Evolutionary conservation across 148 eudicot genomes (phyloP).

Genomic region (Drosera capensis): DNA sequence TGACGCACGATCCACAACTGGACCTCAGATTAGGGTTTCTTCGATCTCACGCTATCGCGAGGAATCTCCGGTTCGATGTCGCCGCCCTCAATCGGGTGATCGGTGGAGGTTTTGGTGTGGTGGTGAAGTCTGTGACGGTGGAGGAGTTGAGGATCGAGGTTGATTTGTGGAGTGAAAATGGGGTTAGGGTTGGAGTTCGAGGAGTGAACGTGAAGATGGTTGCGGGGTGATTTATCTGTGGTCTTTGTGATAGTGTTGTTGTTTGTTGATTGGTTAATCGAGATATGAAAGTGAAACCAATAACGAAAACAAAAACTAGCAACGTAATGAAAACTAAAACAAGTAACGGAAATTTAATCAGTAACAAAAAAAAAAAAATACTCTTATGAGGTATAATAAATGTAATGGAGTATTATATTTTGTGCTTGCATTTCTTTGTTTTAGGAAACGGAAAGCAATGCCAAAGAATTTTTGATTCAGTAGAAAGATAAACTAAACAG

Average conservation of each 20-base stretch:
- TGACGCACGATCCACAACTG: slow-evolving; percentile 36
- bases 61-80: slow-evolving; percentile 31
- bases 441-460: no score
- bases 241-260: neutral
- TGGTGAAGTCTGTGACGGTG: slow-evolving; percentile 29
- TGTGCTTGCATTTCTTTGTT: no score
- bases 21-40: slow-evolving; percentile 59
- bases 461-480: no score
- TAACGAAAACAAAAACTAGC: no score
- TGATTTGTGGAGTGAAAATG: slow-evolving; percentile 41
- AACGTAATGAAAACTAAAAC: no score
- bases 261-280: neutral
- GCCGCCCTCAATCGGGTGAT: slow-evolving; percentile 24
- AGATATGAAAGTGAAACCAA: neutral
- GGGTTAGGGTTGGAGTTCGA: slow-evolving; percentile 34
- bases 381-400: no score
- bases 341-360: no score
- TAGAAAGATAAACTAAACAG: no score
- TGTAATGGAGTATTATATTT: no score
- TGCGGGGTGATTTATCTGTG: slow-evolving; percentile 21
- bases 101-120: slow-evolving; percentile 19
- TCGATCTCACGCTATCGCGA: slow-evolving; percentile 25
- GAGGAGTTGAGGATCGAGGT: slow-evolving; percentile 38
- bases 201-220: slow-evolving; percentile 40
- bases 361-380: no score